Conservation (phyloP, 1,284 basidiomycete genomes). For the Tranzscheliella williamsii region DNA sequence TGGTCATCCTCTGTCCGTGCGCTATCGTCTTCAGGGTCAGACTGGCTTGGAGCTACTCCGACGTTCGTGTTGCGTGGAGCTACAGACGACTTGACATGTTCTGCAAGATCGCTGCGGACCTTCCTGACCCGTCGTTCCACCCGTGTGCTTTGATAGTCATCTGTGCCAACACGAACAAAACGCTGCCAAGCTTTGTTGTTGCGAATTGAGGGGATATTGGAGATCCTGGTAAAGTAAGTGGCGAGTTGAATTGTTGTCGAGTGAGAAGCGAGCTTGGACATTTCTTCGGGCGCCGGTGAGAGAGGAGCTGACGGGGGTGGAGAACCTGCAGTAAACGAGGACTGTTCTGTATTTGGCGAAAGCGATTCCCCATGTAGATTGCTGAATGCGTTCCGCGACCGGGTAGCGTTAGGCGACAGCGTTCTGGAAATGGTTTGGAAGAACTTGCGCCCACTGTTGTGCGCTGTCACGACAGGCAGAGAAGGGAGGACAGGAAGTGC, state of each 20-base stretch:
- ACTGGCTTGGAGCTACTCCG: constrained; percentile 37
- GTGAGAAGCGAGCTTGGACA: constrained; percentile 15
- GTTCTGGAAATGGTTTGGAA: constrained; percentile 52
- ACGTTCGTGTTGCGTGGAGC: constrained; percentile 51
- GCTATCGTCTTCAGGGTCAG: constrained; percentile 46
- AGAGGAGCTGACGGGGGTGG: constrained; percentile 35
- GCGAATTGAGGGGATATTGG: constrained; percentile 71
- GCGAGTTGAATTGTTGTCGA: constrained; percentile 65
- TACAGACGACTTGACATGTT: constrained; percentile 40
- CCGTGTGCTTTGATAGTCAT: constrained; percentile 81
- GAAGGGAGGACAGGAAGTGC: constrained; percentile 27
- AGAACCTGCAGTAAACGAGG: constrained; percentile 4
- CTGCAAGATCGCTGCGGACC: constrained; percentile 71
- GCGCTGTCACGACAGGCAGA: constrained; percentile 14
- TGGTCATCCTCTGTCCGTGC: constrained; percentile 43
- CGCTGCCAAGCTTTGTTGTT: constrained; percentile 76
- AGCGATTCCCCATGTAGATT: constrained; percentile 23
- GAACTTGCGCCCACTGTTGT: constrained; percentile 33
- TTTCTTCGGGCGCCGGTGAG: constrained; percentile 11
- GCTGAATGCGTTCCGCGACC: constrained; percentile 13
- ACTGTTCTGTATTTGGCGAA: constrained; percentile 10
- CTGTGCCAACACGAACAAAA: constrained; percentile 79
- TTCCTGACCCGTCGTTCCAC: constrained; percentile 84
- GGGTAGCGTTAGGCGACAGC: constrained; percentile 35
- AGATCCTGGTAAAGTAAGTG: constrained; percentile 75